Base-by-base conservation (phyloP, 129 eudicot species). In the Flaveria ramosissima region DNA sequence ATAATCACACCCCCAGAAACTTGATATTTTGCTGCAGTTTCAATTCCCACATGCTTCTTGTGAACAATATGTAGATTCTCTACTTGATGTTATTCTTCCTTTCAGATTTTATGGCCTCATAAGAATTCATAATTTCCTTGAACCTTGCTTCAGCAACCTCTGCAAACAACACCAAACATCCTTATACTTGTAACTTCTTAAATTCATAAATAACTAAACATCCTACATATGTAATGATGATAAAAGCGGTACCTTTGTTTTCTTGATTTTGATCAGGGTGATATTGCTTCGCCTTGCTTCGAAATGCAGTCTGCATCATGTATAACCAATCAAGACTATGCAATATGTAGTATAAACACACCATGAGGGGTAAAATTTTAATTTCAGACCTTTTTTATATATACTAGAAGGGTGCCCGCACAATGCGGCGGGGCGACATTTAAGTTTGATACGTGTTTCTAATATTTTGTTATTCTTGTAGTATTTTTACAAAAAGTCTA, bases 211-310 rank as follows among this genome's bases (percentile, higher is more conserved):
- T 10, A 24, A 13, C 9, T 16, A 59, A 56, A 21, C 69, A 63
- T 63, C 45, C 45, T 27, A 26, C 26, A 13, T 62, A n/a, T 32
- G 14, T 26, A 20, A 23, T n/a, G 14, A 76, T 6, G 20, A 65
- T 43, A 56, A 26, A n/a, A 70, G 14, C 23, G 55, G 13, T 21
- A 90, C 98, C 98, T 87, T 90, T 90, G 67, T 93, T 87, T 43
- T 87, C 87, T 79, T 88, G 97, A 77, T 93, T 90, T 89, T 93
- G 97, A 84, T 93, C 97, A n/a, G 98, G 98, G 53, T 93, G 98
- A 81, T 83, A 88, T 82, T 93, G 84, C 84, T 81, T 85, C n/a
- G 98, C 96, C 84, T 90, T 93, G 57, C 82, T 84, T 80, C 96
- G 85, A 80, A 93, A 93, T 45, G 98, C 98, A 24, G 91, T 80